Percentiles rank a stretch among this genome's conserved stretches.
These are phyloP conservation scores for Solanum bulbocastanum DNA, from an alignment of 257 asterid genomes.

Conservation along the genomic window DNA sequence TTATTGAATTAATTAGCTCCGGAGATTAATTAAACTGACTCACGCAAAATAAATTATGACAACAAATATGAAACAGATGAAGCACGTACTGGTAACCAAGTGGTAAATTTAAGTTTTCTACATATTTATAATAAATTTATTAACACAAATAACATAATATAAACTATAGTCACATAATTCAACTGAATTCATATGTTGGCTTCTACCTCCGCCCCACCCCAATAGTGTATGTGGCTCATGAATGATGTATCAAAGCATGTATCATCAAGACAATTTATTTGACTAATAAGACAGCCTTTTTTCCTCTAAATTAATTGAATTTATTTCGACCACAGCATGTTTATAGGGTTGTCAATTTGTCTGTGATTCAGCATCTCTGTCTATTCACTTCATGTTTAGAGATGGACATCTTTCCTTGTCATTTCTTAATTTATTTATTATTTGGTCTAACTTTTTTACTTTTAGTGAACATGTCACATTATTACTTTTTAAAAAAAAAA, in stretches of 20 bases:
- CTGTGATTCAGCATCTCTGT: neutral
- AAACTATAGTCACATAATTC: neutral
- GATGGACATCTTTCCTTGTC: neutral
- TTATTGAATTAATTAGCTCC: neutral
- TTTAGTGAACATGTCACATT: neutral
- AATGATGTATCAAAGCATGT: neutral
- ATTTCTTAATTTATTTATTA: neutral
- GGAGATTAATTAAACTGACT: too few species aligned
- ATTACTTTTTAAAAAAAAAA: too few species aligned
- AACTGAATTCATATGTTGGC: fast-evolving
- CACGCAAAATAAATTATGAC: too few species aligned
- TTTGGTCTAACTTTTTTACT: neutral
- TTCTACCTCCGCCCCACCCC: neutral
- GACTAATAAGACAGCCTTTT: neutral
- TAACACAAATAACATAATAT: neutral
- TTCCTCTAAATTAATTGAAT: neutral
- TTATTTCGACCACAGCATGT: neutral
- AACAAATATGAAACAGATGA: too few species aligned
- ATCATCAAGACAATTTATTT: neutral
- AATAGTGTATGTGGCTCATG: neutral
- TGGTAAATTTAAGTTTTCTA: too few species aligned
- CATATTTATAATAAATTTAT: neutral
- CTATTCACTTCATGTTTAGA: neutral
- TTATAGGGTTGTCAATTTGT: neutral
- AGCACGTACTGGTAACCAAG: too few species aligned